Base-by-base conservation (phyloP, 768 basidiomycete genomes). In the Naganishia vishniacii region DNA sequence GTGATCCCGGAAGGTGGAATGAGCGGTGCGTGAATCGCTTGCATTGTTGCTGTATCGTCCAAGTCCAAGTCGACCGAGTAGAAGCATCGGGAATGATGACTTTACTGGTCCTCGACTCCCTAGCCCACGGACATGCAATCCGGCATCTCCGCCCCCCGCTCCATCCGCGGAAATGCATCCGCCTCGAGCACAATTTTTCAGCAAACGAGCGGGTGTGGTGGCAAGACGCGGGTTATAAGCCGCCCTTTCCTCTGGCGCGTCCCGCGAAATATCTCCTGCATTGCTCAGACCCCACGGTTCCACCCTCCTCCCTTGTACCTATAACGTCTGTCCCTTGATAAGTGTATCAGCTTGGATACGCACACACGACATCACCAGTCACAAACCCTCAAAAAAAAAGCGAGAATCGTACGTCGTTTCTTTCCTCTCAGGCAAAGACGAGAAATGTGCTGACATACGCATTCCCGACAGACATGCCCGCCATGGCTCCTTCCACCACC, bases 401-500 rank as follows among this genome's bases (percentile, higher is more conserved):
- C 29, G 32, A 51, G 28, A 4, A 13, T 51, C 49, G 49, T 51
- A 31, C 29, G 49, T 51, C 9, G 11, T 20, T 3, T 34, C 31
- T 3, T 26, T 25, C 18, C n/a, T n/a, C n/a, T n/a, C n/a, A n/a
- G n/a, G n/a, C n/a, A 25, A 48, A n/a, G 4, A 8, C 23, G 23
- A 4, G 28, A 28, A 29, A n/a, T 9, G 2, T 9, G 49, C 31
- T 34, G 11, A 31, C 31, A 25, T 25, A 25, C 46, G 3, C 13
- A 46, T 26, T 28, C 2, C 15, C 9, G n/a, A 9, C 49, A 51
- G 49, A 34, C 49, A 91, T 91, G 88, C 87, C 88, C 69, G 85
- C 88, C 80, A 84, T 84, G 79, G 84, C 88, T 72, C 79, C 84
- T 71, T 77, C 84, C 75, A 69, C 80, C 79, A 79, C 82, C 75